Evolutionary conservation across 306 rosid genomes (phyloP).

Genomic region (Sicyos baderoa): DNA sequence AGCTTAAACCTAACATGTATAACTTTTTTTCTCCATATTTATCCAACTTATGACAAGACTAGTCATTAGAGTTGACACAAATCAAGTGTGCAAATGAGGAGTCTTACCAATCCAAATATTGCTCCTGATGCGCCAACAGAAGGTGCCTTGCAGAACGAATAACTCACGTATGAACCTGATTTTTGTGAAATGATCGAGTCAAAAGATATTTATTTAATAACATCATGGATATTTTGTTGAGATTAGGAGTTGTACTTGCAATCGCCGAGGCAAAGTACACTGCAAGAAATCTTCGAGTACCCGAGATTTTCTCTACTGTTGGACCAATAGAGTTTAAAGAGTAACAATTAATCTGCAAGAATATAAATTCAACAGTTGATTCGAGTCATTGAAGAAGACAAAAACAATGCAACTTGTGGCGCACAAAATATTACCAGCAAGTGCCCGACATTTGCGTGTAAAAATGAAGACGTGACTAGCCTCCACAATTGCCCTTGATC

Average conservation of each 20-base stretch:
- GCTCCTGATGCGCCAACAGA: constrained; percentile 94
- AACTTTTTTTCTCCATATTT: too few species aligned
- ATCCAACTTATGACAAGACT: too few species aligned
- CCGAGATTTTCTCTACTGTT: constrained; percentile 65
- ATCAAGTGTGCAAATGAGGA: background rate
- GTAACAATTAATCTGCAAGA: constrained; percentile 65
- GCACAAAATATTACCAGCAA: constrained; percentile 45
- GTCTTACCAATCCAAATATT: constrained; percentile 79
- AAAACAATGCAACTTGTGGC: constrained; percentile 18
- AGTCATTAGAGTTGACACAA: background rate
- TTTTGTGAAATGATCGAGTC: constrained; percentile 46
- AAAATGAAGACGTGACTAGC: constrained; percentile 67
- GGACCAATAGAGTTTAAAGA: constrained; percentile 84
- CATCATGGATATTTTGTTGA: constrained; percentile 36
- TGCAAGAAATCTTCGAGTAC: constrained; percentile 67
- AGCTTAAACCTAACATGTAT: background rate
- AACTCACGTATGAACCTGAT: constrained; percentile 88
- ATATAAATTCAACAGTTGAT: constrained; percentile 12
- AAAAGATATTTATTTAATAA: constrained; percentile 36
- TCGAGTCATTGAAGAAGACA: background rate
- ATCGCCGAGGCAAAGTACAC: constrained; percentile 72
- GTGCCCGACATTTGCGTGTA: constrained; percentile 84
- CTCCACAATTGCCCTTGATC: constrained; percentile 86
- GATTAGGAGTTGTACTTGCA: constrained; percentile 63
- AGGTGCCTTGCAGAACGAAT: constrained; percentile 60